A percentile compares a stretch with the other conserved stretches of the same genome.
phyloP scores from a whole-genome alignment of 2,329 filamentous ascomycete genomes.

The Eutypa lata region DNA sequence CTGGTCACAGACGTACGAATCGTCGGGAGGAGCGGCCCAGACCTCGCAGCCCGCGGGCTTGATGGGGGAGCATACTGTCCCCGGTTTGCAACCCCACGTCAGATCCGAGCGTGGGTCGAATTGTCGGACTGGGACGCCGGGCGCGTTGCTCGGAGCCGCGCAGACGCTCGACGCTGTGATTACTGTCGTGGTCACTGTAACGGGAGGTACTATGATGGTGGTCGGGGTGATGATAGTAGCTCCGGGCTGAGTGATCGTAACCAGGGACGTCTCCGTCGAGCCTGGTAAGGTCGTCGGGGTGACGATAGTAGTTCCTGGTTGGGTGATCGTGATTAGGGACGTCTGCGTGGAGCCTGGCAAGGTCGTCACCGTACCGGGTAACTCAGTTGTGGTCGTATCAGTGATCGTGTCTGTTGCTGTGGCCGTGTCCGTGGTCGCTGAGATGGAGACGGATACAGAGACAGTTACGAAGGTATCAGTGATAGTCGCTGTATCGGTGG shows the following conservation, averaged over 20 bases:
- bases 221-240: constrained; percentile 6
- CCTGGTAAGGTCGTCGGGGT: neutral
- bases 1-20: constrained; percentile 45
- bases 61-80: constrained; percentile 49
- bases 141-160: constrained; percentile 38
- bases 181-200: constrained; percentile 4
- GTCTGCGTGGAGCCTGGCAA: neutral
- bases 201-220: constrained; percentile 8
- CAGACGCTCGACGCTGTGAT: constrained; percentile 27
- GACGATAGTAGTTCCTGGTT: constrained; percentile 6
- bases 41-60: constrained; percentile 49
- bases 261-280: neutral
- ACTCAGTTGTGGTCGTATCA: neutral
- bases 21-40: constrained; percentile 44
- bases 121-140: constrained; percentile 15
- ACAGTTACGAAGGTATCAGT: neutral
- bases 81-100: constrained; percentile 53
- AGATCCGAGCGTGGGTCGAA: constrained; percentile 36
- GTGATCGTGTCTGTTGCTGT: constrained; percentile 2
- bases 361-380: too few species aligned
- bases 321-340: neutral
- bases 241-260: constrained; percentile 4
- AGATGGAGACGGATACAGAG: constrained; percentile 8
- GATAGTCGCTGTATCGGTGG: constrained; percentile 5
- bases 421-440: constrained; percentile 10